Base-by-base conservation (phyloP, 169 alveolate species). In the Eimeria zaria region DNA sequence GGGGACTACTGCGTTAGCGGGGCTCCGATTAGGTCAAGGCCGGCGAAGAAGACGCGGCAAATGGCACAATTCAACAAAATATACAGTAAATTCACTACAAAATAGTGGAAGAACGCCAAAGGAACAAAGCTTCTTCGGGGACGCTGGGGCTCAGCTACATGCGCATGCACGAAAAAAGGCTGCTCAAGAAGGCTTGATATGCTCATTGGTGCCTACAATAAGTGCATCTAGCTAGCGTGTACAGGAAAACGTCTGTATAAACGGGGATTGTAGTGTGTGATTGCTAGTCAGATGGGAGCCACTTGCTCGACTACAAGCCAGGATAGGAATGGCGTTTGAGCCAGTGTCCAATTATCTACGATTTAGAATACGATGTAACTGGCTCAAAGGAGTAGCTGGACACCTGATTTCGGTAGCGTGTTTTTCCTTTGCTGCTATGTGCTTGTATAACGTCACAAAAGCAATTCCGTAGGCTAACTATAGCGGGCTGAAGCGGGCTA, bases 81-180 rank as follows among this genome's bases (percentile, higher is more conserved):
- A 51, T n/a, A 44, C 62, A 78, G 27, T 0, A 48, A 78, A 24
- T 22, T 12, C 30, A 11, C 4, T 36, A 71, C 81, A 78, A 78
- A 46, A 22, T 46, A 78, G 88, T 3, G 88, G 44, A 48, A 44
- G 67, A 30, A 46, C 48, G 46, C 64, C 39, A 44, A 46, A 14
- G 60, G 2, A 27, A 46, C 6, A n/a, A 27, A 18, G 46, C 62
- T 24, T 46, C 88, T 78, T 30, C 64, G 64, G 22, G 60, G 60
- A 30, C 67, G n/a, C 64, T 78, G 88, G 88, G 88, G 88, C 88
- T 78, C 88, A 30, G 88, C 88, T 51, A 44, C 67, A n/a, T 51
- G 67, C 64, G 88, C 88, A 78, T 78, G 88, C 88, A 78, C 88
- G 64, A 78, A 78, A 51, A 24, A n/a, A 24, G 88, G 67, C 0